Evolutionary conservation across 1,284 basidiomycete species (phyloP).

Genomic region (Microstroma glucosiphilum): DNA sequence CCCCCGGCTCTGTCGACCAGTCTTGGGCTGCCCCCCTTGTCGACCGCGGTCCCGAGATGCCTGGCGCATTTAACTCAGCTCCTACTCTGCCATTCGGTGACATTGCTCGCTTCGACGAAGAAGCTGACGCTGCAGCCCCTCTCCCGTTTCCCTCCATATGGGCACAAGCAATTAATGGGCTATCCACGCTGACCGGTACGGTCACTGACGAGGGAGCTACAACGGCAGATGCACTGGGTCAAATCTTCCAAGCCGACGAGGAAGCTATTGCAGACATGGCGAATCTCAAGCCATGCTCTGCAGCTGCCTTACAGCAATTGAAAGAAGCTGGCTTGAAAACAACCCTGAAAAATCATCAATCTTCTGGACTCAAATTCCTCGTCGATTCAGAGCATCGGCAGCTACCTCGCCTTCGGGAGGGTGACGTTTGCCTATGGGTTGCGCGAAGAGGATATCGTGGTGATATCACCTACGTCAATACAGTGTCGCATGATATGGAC

Average conservation of each 20-base stretch:
- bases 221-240: background rate
- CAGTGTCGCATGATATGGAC: background rate
- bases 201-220: too few relatives aligned
- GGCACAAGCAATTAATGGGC: too few relatives aligned
- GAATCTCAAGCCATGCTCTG: conserved; percentile 1
- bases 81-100: too few relatives aligned
- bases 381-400: conserved; percentile 16
- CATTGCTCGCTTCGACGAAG: too few relatives aligned
- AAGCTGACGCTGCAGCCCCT: too few relatives aligned
- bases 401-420: conserved; percentile 2
- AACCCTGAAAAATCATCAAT: conserved; percentile 15
- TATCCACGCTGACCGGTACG: too few relatives aligned
- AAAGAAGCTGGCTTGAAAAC: conserved; percentile 9
- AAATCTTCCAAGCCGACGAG: conserved; percentile 4
- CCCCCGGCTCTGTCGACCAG: too few relatives aligned
- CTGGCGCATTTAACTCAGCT: too few relatives aligned
- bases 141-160: too few relatives aligned
- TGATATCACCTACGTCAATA: background rate
- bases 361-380: conserved; percentile 18
- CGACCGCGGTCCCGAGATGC: too few relatives aligned
- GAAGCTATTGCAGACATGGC: conserved; percentile 4
- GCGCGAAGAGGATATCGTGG: too few relatives aligned
- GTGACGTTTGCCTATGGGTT: background rate
- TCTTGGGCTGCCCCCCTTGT: too few relatives aligned
- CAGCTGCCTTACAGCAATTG: conserved; percentile 4